phyloP scores from a whole-genome alignment of 306 rosid species.

The Glycine tomentella region DNA sequence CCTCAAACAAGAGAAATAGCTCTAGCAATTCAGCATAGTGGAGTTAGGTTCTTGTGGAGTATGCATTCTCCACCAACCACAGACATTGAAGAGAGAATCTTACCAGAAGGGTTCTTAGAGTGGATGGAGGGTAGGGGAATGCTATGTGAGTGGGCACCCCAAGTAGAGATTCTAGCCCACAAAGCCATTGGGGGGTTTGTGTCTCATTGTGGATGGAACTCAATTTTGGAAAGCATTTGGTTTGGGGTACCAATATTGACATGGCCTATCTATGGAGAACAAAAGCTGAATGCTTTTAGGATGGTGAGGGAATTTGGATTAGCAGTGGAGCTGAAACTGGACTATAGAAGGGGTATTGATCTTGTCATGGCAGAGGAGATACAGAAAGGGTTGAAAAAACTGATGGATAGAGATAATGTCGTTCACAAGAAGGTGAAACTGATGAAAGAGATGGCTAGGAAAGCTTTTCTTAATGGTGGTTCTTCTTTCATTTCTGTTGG shows the following conservation, averaged over 20 bases:
- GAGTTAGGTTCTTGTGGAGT: slow-evolving; percentile 69
- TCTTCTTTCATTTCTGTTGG: slow-evolving; percentile 50
- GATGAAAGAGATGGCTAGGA: slow-evolving; percentile 53
- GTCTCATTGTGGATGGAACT: slow-evolving; percentile 81
- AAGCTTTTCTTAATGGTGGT: slow-evolving; percentile 52
- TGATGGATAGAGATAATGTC: slow-evolving; percentile 50
- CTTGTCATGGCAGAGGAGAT: slow-evolving; percentile 66
- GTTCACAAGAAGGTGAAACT: slow-evolving; percentile 56
- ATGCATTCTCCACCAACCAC: slow-evolving; percentile 41
- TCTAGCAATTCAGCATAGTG: slow-evolving; percentile 56
- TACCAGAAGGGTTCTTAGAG: slow-evolving; percentile 71
- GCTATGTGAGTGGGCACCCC: slow-evolving; percentile 74
- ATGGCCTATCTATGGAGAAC: no score
- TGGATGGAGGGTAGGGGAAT: slow-evolving; percentile 60
- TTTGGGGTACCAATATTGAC: slow-evolving; percentile 71
- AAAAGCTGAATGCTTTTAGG: no score
- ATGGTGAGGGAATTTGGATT: no score
- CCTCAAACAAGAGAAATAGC: slow-evolving; percentile 70
- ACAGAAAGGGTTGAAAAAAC: slow-evolving; percentile 45
- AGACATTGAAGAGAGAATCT: slow-evolving; percentile 32
- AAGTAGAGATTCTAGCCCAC: slow-evolving; percentile 63
- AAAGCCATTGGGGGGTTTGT: slow-evolving; percentile 63
- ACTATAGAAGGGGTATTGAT: no score
- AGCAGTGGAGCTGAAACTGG: no score
- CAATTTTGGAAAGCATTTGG: slow-evolving; percentile 77